Evolutionary conservation across 192 early-diverging fungal genomes (phyloP).

Genomic region (Entomortierella chlamydospora): DNA sequence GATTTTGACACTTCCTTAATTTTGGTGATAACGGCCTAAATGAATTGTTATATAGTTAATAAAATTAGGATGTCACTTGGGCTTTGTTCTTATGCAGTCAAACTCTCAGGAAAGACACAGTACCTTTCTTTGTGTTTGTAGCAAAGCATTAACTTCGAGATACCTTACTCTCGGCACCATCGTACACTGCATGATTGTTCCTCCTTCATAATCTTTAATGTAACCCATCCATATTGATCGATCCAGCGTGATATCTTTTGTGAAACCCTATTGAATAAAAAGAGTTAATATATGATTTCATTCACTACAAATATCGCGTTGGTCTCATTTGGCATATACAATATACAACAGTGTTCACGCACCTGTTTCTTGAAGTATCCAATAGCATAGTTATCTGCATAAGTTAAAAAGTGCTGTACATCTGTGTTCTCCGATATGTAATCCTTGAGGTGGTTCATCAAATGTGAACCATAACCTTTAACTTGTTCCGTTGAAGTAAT

Average conservation of each 20-base stretch:
- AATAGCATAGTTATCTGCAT: conserved; percentile 98
- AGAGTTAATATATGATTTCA: neutral
- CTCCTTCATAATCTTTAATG: conserved; percentile 99
- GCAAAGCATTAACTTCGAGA: conserved; percentile 74
- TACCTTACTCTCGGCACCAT: conserved; percentile 94
- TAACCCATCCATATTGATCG: conserved; percentile 96
- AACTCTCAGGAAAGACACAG: neutral
- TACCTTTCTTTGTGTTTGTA: conserved; percentile 76
- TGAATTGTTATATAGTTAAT: conserved; percentile 15
- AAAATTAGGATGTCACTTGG: no score
- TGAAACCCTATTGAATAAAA: conserved; percentile 77
- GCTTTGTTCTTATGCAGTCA: no score
- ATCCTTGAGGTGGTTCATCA: conserved; percentile 98
- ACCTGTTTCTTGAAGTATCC: conserved; percentile 99
- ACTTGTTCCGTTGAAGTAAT: conserved; percentile 93
- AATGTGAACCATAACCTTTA: conserved; percentile 95
- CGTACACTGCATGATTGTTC: conserved; percentile 97
- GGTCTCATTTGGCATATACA: no score
- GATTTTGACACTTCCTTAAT: conserved; percentile 81
- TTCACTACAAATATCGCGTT: no score
- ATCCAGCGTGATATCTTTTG: conserved; percentile 96
- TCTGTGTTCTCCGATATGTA: conserved; percentile 80
- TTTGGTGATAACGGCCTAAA: conserved; percentile 83
- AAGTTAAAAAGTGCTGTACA: conserved; percentile 92
- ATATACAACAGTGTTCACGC: no score